Evolutionary conservation across 306 rosid genomes (phyloP).

Genomic region (Sechiopsis laciniata): DNA sequence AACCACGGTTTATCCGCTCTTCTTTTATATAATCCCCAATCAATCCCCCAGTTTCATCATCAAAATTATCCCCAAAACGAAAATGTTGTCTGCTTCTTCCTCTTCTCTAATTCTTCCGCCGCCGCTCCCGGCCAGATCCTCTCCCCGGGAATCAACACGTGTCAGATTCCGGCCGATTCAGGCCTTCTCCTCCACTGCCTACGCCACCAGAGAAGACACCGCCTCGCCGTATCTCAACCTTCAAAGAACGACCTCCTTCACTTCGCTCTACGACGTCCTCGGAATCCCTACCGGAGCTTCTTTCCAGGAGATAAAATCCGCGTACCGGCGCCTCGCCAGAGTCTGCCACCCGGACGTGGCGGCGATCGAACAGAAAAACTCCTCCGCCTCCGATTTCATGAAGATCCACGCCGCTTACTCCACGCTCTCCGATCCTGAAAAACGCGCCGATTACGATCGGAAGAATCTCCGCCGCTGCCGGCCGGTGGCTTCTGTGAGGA

Average conservation of each 20-base stretch:
- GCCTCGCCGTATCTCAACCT: constrained; percentile 36
- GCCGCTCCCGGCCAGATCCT: no score
- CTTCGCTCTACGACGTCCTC: constrained; percentile 64
- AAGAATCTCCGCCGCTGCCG: constrained; percentile 38
- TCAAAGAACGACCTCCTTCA: constrained; percentile 27
- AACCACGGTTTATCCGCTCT: background rate
- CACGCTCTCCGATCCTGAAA: constrained; percentile 71
- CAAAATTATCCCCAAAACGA: no score
- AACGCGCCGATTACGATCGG: constrained; percentile 79
- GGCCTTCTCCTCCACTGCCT: constrained; percentile 28
- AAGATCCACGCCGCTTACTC: constrained; percentile 77
- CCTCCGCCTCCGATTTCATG: constrained; percentile 70
- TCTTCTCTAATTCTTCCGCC: constrained; percentile 11
- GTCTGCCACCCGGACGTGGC: constrained; percentile 84
- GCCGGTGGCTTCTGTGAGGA: constrained; percentile 34
- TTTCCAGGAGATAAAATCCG: constrained; percentile 65
- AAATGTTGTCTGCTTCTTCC: constrained; percentile 30
- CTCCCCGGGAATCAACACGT: constrained; percentile 1
- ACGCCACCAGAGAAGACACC: constrained; percentile 25
- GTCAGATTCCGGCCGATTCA: constrained; percentile 23
- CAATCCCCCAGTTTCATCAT: no score
- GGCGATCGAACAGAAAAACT: constrained; percentile 41
- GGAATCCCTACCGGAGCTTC: constrained; percentile 68
- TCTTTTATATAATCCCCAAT: background rate
- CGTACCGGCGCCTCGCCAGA: constrained; percentile 74